Evolutionary conservation across 345 rosid species (phyloP), one percentile per base, ranked within the genome.

Genomic region (Salix arbutifolia): DNA sequence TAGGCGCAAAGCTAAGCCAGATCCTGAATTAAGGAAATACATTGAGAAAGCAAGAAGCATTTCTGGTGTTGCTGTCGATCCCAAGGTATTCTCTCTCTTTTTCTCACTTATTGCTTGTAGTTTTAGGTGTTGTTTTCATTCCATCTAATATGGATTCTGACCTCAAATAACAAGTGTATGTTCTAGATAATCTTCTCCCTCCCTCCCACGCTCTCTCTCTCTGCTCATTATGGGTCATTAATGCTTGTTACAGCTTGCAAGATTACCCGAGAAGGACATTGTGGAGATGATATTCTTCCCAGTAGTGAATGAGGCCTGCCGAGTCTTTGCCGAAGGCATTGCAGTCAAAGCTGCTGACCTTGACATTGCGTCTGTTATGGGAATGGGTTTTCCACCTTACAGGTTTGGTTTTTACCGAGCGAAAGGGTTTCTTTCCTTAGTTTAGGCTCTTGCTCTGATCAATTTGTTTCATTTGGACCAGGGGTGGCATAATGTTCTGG

Each of bases 401-500:
- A 90, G 99, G 99, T 93, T 30, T 69, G 35, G 33, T 38, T 44
- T 73, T 52, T 18, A 31, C 44, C 46, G 17, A 33, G 19, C 19
- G 18, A 64, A 38, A 4, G 26, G 26, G 61, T 33, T 80, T 60
- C 38, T 6, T 44, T 68, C 69, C 23, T 2, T 2, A 23, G 19
- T 50, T 67, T 1, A 44, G 23, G 21, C 26, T 52, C 37, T 40
- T 61, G 60, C 72, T 72, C 16, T 52, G 71, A 83, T 74, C 73
- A 64, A 50, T 67, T 38, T 35, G 25, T 75, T 37, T 44, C 61
- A 64, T 62, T 77, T 76, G 83, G 60, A 76, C 35, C 87, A 92
- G 97, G 92, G 99, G 99, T 75, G 99, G 99, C 42, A 78, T 91
- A 75, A 83, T 93, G 84, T 93, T 92, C 90, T 93, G 99, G 99